Evolutionary conservation across 208 protist genomes (phyloP), one percentile per base, ranked within the genome.

Genomic region (Leishmania braziliensis): DNA sequence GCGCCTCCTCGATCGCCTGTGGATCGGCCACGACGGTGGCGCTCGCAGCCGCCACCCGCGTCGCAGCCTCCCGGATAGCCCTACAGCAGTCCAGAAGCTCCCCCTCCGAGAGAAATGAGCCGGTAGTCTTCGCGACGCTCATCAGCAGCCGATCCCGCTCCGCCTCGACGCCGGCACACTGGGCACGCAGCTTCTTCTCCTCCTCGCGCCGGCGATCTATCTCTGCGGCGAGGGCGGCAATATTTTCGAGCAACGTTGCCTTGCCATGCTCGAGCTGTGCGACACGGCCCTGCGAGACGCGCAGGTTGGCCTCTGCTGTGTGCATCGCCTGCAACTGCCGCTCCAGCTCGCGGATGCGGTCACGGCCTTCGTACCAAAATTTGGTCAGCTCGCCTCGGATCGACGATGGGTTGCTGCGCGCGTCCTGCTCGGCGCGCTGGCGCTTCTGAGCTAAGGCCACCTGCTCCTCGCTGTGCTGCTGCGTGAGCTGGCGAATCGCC

Each of bases 331-430:
- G 65, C 51, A 94, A 77, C 63, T 91, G 78, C 29, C 77, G 80
- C 70, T 87, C 86, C 75, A 95, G 81, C 43, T 77, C 84, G 26
- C 82, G 69, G 36, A 95, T 84, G 54, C 81, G 87, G 58, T 93
- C 90, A 8, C 91, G 81, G 23, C 91, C 92, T 26, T 92, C 88
- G 78, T 88, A 87, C 89, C 91, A 97, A 79, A 95, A 97, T 56
- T 87, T 88, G 33, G 94, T 84, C 50, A 90, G 75, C 69, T 95
- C 86, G 14, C 81, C 86, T 33, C 90, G 88, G 29, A 94, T 87
- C n/a, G 91, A 95, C 18, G 88, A 84, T 2, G 89, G 88, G 79
- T 92, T 84, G 46, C 77, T 80, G 69, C 69, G 86, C 29, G 69
- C 83, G 58, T 89, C 88, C 54, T 85, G 68, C 78, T 94, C 87